These are phyloP conservation scores for Iris pallida DNA, from an alignment of 116 monocot species.

Conservation along the genomic window DNA sequence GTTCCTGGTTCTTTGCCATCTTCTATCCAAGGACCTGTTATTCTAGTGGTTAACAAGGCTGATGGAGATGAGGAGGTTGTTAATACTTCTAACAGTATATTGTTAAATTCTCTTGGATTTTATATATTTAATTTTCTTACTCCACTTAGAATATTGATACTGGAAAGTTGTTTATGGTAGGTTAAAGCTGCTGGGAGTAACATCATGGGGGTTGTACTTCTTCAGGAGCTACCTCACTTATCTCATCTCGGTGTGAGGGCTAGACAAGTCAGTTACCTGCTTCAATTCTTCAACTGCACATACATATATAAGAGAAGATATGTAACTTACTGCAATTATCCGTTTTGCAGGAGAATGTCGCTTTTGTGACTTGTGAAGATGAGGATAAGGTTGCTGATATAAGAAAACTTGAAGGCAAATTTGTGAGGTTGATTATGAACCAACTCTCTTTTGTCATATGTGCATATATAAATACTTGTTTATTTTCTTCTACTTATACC, in stretches of 20 bases:
- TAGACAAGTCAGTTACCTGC: constrained; percentile 52
- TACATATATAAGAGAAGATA: not conserved
- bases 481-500: not conserved
- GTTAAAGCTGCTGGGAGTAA: constrained; percentile 88
- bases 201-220: constrained; percentile 71
- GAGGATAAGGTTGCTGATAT: constrained; percentile 58
- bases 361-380: constrained; percentile 94
- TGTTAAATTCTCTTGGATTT: not conserved
- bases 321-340: not conserved
- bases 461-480: not conserved
- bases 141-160: not conserved
- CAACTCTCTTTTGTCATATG: not conserved
- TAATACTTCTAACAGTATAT: not conserved
- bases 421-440: constrained; percentile 53
- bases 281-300: not conserved
- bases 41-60: constrained; percentile 82
- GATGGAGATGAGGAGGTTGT: constrained; percentile 96
- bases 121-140: not conserved
- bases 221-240: constrained; percentile 90
- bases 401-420: constrained; percentile 57
- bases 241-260: constrained; percentile 99
- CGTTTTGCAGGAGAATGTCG: constrained; percentile 68
- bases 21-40: constrained; percentile 59
- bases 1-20: constrained; percentile 66
- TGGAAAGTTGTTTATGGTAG: constrained; percentile 20